These are phyloP conservation scores for Wallacemonas rigidus DNA, from an alignment of 208 protist species.

Conservation along the genomic window DNA sequence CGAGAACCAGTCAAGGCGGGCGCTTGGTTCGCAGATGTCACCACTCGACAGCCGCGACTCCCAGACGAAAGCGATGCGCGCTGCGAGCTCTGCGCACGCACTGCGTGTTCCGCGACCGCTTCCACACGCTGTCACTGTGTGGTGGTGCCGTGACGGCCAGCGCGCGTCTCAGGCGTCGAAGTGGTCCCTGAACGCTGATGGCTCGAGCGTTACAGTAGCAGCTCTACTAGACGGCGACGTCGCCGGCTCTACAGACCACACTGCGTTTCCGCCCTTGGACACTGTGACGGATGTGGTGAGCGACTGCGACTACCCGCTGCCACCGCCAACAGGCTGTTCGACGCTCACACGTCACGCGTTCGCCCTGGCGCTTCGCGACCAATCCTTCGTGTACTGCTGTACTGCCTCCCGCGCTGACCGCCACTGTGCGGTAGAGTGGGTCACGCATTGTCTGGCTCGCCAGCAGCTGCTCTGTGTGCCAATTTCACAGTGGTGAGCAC, in stretches of 20 bases:
- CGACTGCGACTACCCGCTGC: background rate
- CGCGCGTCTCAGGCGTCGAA: background rate
- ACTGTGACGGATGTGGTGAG: background rate
- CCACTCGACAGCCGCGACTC: background rate
- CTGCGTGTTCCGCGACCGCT: background rate
- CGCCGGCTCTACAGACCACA: background rate
- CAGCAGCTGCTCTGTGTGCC: background rate
- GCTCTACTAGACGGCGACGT: background rate
- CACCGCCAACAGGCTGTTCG: background rate
- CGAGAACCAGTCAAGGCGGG: background rate
- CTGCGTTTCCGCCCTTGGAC: background rate
- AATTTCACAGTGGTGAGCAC: background rate
- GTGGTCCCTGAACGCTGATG: constrained; percentile 3
- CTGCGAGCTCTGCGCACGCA: background rate
- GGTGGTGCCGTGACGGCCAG: background rate
- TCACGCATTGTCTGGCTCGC: background rate
- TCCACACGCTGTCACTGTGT: background rate
- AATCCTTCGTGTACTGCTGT: constrained; percentile 7
- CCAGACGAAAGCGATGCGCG: background rate
- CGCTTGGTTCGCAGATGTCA: background rate
- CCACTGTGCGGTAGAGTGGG: background rate
- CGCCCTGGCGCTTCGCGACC: background rate
- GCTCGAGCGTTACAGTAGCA: background rate
- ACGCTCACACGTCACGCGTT: background rate
- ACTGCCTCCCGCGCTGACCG: background rate